These are phyloP conservation scores for Polytrichum formosum DNA, from an alignment of 225 moss, liverwort and hornwort genomes.

Conservation along the genomic window DNA sequence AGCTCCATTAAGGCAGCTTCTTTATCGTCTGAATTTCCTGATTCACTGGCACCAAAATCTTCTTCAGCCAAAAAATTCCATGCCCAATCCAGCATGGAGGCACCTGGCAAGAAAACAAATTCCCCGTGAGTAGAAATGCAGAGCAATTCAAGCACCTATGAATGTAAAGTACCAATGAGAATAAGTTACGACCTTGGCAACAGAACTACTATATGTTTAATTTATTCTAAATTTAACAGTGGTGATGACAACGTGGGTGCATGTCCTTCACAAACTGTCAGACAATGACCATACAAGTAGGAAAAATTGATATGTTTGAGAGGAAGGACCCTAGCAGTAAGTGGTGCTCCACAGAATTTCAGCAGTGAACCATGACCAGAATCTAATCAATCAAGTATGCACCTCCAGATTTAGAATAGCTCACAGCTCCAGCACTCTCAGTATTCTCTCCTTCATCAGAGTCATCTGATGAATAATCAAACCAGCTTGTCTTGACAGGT, in stretches of 20 bases:
- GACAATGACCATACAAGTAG: no score
- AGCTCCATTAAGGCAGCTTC: conserved; percentile 16
- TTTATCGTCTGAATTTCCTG: conserved; percentile 1
- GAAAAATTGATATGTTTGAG: no score
- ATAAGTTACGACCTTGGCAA: no score
- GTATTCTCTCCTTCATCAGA: conserved; percentile 14
- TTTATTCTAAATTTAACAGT: no score
- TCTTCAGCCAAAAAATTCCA: conserved; percentile 25
- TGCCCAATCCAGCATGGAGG: conserved; percentile 19
- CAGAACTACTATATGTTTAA: no score
- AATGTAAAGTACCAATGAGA: no score
- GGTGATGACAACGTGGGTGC: no score
- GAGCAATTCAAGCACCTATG: background rate
- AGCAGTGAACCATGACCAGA: no score
- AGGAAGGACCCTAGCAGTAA: no score
- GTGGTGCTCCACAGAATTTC: no score
- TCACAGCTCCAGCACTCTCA: background rate
- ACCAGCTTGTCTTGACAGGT: conserved; percentile 7
- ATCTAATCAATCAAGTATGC: background rate
- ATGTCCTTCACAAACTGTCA: no score
- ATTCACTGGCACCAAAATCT: conserved; percentile 6
- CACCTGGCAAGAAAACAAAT: background rate
- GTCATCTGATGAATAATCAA: conserved; percentile 10
- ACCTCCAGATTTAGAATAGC: conserved; percentile 4
- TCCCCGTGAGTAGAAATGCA: background rate